Conservation (phyloP, 2,329 filamentous ascomycete genomes). For the Diatrype stigma region DNA sequence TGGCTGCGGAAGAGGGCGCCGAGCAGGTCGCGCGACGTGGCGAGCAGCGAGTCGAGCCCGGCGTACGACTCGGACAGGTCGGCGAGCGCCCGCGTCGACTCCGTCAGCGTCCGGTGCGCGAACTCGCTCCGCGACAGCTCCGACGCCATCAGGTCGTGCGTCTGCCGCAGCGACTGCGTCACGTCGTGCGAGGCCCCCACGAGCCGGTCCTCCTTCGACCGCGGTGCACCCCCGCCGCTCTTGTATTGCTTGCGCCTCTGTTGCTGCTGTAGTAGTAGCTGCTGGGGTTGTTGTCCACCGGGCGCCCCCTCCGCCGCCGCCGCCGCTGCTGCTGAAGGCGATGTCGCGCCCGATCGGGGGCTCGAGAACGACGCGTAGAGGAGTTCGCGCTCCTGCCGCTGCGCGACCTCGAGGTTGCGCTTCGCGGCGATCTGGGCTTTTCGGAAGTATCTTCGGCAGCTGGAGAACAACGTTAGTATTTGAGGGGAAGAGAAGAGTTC, state of each 20-base stretch:
- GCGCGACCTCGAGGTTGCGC: slow-evolving; percentile 67
- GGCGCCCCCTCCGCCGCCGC: slow-evolving; percentile 30
- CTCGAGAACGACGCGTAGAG: slow-evolving; percentile 63
- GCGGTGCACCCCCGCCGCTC: slow-evolving; percentile 26
- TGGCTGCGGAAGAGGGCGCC: slow-evolving; percentile 77
- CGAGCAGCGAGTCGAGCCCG: slow-evolving; percentile 71
- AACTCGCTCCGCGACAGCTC: slow-evolving; percentile 86
- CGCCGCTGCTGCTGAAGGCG: slow-evolving; percentile 24
- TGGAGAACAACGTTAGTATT: slow-evolving; percentile 23
- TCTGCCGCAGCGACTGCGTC: slow-evolving; percentile 76
- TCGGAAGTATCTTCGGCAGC: slow-evolving; percentile 65
- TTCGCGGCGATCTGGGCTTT: slow-evolving; percentile 78
- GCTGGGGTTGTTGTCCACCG: no score
- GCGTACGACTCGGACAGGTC: slow-evolving; percentile 78
- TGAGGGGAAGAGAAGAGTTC: not conserved
- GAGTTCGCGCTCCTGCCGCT: slow-evolving; percentile 70
- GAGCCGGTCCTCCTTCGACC: slow-evolving; percentile 60
- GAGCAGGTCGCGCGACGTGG: slow-evolving; percentile 69
- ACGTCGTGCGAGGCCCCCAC: slow-evolving; percentile 77
- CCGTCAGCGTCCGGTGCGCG: slow-evolving; percentile 80
- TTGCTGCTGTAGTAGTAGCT: slow-evolving; percentile 12
- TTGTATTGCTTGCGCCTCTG: slow-evolving; percentile 31
- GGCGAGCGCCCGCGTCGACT: slow-evolving; percentile 77
- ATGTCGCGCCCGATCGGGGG: slow-evolving; percentile 33
- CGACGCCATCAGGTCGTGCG: slow-evolving; percentile 79